These are phyloP conservation scores for Leishmania arabica DNA, from an alignment of 208 protist species.

Conservation along the genomic window DNA sequence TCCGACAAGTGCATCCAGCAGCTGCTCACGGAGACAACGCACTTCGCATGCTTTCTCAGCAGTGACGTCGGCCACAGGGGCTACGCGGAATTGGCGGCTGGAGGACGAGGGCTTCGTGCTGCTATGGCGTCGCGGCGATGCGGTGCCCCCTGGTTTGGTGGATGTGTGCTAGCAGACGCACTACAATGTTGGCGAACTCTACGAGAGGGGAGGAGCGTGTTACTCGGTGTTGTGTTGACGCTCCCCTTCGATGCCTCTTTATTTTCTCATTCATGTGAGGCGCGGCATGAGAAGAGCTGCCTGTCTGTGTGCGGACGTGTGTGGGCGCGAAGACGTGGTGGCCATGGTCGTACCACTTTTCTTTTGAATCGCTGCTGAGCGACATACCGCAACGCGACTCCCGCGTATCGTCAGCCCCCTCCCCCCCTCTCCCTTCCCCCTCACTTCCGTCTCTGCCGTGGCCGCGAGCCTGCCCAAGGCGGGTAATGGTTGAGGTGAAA, in stretches of 20 bases:
- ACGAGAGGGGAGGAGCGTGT: background rate
- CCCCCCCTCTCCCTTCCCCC: background rate
- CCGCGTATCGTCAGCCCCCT: background rate
- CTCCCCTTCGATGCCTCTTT: conserved; percentile 6
- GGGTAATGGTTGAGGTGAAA: background rate
- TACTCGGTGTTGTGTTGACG: background rate
- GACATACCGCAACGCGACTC: background rate
- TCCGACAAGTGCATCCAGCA: background rate
- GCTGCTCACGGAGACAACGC: background rate
- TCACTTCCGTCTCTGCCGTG: background rate
- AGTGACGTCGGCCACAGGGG: background rate
- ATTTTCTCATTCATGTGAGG: background rate
- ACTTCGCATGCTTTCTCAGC: background rate
- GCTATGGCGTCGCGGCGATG: conserved; percentile 69
- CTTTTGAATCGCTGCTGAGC: background rate
- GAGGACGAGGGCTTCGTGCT: conserved; percentile 60
- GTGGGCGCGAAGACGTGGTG: background rate
- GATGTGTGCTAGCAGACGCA: background rate
- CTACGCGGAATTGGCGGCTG: conserved; percentile 51
- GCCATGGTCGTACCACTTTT: background rate
- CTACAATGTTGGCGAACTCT: background rate
- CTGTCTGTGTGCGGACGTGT: background rate
- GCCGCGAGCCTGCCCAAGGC: background rate
- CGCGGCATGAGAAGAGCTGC: background rate
- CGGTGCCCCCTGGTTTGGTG: conserved; percentile 49